Conservation (phyloP, 371 early-diverging fungal genomes). For the Mortierella sp. region DNA sequence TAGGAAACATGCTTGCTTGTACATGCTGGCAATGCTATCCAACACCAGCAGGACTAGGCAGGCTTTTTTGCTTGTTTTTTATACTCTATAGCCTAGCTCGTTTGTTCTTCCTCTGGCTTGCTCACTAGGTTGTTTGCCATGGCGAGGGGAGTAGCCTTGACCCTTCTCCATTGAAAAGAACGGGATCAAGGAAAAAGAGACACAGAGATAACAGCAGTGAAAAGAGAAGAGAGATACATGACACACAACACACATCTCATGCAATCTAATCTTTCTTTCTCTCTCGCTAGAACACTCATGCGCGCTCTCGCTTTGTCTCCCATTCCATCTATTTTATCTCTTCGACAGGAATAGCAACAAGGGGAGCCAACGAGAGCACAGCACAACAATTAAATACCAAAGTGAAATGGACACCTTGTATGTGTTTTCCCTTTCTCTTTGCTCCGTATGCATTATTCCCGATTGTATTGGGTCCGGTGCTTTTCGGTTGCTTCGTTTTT, state of each 20-base stretch:
- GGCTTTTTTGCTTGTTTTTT: too few relatives aligned
- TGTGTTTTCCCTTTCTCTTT: not conserved
- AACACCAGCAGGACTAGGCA: too few relatives aligned
- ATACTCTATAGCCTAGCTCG: too few relatives aligned
- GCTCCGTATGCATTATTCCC: not conserved
- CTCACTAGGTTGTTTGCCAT: too few relatives aligned
- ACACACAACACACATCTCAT: conserved; percentile 5
- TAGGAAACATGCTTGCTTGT: too few relatives aligned
- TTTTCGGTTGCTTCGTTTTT: too few relatives aligned
- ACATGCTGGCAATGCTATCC: too few relatives aligned
- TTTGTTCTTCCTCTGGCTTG: too few relatives aligned
- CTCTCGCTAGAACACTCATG: not conserved
- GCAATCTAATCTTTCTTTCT: conserved; percentile 8
- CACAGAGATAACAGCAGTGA: not conserved
- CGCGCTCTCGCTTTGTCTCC: not conserved
- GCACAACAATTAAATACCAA: not conserved
- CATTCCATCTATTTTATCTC: not conserved
- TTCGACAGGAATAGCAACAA: not conserved
- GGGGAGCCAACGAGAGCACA: not conserved
- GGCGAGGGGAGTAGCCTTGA: too few relatives aligned
- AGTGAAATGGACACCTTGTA: not conserved
- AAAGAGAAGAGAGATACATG: not conserved
- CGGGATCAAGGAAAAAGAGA: not conserved
- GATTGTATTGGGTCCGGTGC: too few relatives aligned
- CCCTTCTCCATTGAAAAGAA: not conserved